Evolutionary conservation across 257 asterid species (phyloP).

Genomic region (Rehmannia glutinosa): DNA sequence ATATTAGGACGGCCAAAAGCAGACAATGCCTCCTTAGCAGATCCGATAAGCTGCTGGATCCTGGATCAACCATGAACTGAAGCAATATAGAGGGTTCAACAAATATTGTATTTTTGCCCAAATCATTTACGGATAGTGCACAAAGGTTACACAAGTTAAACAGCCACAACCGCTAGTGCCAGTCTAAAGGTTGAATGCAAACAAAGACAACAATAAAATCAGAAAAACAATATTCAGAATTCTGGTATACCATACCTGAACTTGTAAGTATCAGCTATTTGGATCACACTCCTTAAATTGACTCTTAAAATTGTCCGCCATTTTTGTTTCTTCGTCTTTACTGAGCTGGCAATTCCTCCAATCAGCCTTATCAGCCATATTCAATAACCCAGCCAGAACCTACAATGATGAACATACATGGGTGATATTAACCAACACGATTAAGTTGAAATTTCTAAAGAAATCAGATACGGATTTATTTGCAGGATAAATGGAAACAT

Average conservation of each 20-base stretch:
- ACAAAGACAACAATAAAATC: not conserved
- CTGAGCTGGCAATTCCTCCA: conserved; percentile 85
- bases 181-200: not conserved
- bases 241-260: conserved; percentile 22
- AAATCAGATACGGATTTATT: too few relatives aligned
- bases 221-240: not conserved
- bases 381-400: conserved; percentile 96
- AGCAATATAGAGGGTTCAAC: not conserved
- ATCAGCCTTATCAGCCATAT: conserved; percentile 84
- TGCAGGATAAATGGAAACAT: too few relatives aligned
- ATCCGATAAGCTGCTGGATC: conserved; percentile 6
- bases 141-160: conserved; percentile 4
- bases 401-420: conserved; percentile 24
- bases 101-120: not conserved
- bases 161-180: not conserved
- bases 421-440: too few relatives aligned
- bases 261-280: conserved; percentile 37
- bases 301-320: conserved; percentile 62
- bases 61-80: not conserved
- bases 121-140: too few relatives aligned
- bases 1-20: too few relatives aligned
- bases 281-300: conserved; percentile 65
- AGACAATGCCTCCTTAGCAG: not conserved
- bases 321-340: conserved; percentile 72
- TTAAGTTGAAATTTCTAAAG: too few relatives aligned